Percentiles rank a stretch among this genome's conserved stretches.
phyloP scores from a whole-genome alignment of 768 basidiomycete genomes.

The Agaricus blazei region DNA sequence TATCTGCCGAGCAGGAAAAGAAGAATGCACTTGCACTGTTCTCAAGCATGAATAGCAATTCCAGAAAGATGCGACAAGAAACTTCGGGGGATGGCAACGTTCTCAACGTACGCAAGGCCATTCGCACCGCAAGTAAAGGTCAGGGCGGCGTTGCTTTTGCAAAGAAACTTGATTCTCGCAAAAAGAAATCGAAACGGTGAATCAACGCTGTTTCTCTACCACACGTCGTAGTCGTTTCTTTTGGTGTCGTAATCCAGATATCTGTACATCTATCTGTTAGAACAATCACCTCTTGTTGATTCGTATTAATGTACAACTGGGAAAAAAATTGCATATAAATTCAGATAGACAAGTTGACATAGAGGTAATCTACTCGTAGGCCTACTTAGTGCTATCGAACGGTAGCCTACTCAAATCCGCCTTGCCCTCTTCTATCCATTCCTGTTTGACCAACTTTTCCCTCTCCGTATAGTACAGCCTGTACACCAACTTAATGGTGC shows the following conservation, averaged over 20 bases:
- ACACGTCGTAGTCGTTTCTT: background rate
- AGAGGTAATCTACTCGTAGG: too few relatives aligned
- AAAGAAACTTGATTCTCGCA: background rate
- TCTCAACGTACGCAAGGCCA: slow-evolving; percentile 86
- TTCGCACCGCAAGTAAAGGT: slow-evolving; percentile 69
- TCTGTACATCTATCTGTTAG: background rate
- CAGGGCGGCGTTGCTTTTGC: slow-evolving; percentile 58
- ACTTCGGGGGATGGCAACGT: slow-evolving; percentile 43
- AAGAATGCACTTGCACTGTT: slow-evolving; percentile 71
- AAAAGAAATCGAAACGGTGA: slow-evolving; percentile 4
- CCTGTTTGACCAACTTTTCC: slow-evolving; percentile 77
- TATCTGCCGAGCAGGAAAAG: slow-evolving; percentile 60
- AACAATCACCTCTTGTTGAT: background rate
- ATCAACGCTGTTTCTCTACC: background rate
- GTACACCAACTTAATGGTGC: slow-evolving; percentile 91
- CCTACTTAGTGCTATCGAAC: slow-evolving; percentile 33
- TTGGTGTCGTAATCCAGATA: background rate
- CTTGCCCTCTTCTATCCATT: slow-evolving; percentile 81
- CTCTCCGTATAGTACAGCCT: slow-evolving; percentile 67
- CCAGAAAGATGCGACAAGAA: slow-evolving; percentile 54
- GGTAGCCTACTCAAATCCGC: slow-evolving; percentile 48
- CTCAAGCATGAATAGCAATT: slow-evolving; percentile 66
- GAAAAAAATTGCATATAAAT: background rate
- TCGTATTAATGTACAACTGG: background rate
- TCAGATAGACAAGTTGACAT: too few relatives aligned